Evolutionary conservation across 345 rosid genomes (phyloP), one percentile per base, ranked within the genome.

Genomic region (Citrus unshiu): DNA sequence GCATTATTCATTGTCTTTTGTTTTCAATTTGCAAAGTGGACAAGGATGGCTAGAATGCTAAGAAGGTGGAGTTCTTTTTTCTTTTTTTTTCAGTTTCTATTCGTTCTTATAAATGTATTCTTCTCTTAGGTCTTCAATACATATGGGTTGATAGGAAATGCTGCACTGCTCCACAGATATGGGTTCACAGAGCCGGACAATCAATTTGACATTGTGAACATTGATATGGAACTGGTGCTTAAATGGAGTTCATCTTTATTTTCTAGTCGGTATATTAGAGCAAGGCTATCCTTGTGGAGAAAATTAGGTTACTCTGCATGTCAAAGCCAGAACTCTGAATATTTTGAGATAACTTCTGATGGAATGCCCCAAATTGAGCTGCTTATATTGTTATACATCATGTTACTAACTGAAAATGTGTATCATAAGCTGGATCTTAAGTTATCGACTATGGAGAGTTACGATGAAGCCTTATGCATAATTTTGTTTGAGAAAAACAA

Each of bases 131-230:
- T 93, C 58, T 95, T 87, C 80, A 95, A 95, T 80, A 93, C 98
- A 27, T 95, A 95, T 49, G 98, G 98, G 18, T 80, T 78, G 63
- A 21, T 84, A 75, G 98, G 98, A 58, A 95, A 93, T 79, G 98
- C 98, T 75, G 97, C 95, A 63, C 85, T 95, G 89, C 93, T 95
- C 63, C 97, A 95, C 76, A 92, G 98, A 73, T 95, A 95, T 46
- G 98, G 98, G 43, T 95, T 95, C 81, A 88, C 98, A 18, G 98
- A 95, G 86, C 85, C 79, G 7, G 81, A 88, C 74, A 95, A 95
- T 74, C 88, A 86, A 7, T 95, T 80, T 71, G 91, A 90, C 80
- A 93, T 95, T 34, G 90, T 95, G 70, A 95, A 93, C 78, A 95
- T 95, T 29, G 98, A 95, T 77, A 64, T 95, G 79, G 98, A 90